Percentiles rank a stretch among this genome's conserved stretches.
Evolutionary conservation across 208 protist species (phyloP).

Genomic region (Wallacemonas sp.): DNA sequence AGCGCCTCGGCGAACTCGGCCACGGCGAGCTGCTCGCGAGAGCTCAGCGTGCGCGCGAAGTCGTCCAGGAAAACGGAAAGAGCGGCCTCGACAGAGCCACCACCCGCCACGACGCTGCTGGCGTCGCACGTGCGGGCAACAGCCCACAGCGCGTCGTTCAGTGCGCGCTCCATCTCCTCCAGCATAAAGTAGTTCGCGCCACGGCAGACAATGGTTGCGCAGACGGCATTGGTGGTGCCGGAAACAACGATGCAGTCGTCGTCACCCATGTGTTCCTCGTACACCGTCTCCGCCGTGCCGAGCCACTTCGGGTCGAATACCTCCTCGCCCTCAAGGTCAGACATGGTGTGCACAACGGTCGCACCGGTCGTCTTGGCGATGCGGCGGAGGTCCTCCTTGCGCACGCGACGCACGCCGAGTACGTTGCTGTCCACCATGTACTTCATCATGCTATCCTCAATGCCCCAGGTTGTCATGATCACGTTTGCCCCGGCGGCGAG

Average conservation of each 20-base stretch:
- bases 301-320: slow-evolving; percentile 94
- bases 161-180: slow-evolving; percentile 97
- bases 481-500: slow-evolving; percentile 98
- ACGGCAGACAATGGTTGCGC: slow-evolving; percentile 97
- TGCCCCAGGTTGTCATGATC: slow-evolving; percentile 99
- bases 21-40: slow-evolving; percentile 99
- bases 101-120: slow-evolving; percentile 96
- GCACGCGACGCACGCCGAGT: slow-evolving; percentile 96
- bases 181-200: slow-evolving; percentile 98
- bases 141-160: slow-evolving; percentile 99
- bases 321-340: slow-evolving; percentile 97
- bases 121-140: slow-evolving; percentile 98
- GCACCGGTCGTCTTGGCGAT: slow-evolving; percentile 98
- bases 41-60: slow-evolving; percentile 95
- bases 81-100: slow-evolving; percentile 98
- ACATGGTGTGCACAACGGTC: slow-evolving; percentile 93
- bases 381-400: slow-evolving; percentile 96
- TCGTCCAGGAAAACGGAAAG: slow-evolving; percentile 99
- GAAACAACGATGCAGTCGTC: slow-evolving; percentile 96
- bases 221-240: slow-evolving; percentile 76
- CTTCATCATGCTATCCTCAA: slow-evolving; percentile 99
- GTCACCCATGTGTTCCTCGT: slow-evolving; percentile 97
- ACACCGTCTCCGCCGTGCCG: slow-evolving; percentile 94
- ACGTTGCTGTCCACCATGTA: slow-evolving; percentile 98
- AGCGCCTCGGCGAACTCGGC: slow-evolving; percentile 98